These are phyloP conservation scores for Paracamarosporium sp. DNA, from an alignment of 2,329 filamentous ascomycete species.

Conservation along the genomic window DNA sequence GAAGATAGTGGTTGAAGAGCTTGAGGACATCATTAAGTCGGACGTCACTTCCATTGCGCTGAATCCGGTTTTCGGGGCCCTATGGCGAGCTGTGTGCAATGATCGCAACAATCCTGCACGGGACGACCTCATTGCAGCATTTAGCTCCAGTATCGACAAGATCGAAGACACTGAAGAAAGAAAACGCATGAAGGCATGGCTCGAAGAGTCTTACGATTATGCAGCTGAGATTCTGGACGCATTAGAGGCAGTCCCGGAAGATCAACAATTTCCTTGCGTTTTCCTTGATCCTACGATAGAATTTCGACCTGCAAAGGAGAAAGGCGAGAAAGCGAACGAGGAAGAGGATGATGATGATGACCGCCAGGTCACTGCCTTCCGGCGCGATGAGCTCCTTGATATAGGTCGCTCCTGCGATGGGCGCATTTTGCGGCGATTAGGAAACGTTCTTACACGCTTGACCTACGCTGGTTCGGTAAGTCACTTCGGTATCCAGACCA, in stretches of 20 bases:
- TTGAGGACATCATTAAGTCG: constrained; percentile 52
- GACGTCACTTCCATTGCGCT: constrained; percentile 55
- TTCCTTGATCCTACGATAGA: constrained; percentile 57
- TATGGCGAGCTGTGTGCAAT: constrained; percentile 59
- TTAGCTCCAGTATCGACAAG: constrained; percentile 50
- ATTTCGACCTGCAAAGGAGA: constrained; percentile 15
- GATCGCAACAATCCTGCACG: constrained; percentile 53
- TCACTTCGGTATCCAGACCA: neutral
- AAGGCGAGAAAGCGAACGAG: constrained; percentile 13
- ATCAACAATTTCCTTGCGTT: constrained; percentile 55
- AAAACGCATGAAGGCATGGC: constrained; percentile 54
- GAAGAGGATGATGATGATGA: constrained; percentile 28
- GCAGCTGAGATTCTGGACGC: constrained; percentile 51
- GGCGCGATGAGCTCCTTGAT: constrained; percentile 57
- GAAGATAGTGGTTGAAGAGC: constrained; percentile 46
- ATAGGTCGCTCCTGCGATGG: constrained; percentile 60
- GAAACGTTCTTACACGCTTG: constrained; percentile 55
- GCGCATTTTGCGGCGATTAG: constrained; percentile 56
- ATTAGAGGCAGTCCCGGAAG: constrained; percentile 47
- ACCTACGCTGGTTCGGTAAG: constrained; percentile 49
- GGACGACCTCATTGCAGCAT: constrained; percentile 51
- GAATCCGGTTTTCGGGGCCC: constrained; percentile 59
- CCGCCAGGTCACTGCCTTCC: constrained; percentile 45
- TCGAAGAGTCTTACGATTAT: constrained; percentile 61
- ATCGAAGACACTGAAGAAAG: constrained; percentile 45